Conservation (phyloP, 169 alveolate species). For the Plasmodium relictum region DNA sequence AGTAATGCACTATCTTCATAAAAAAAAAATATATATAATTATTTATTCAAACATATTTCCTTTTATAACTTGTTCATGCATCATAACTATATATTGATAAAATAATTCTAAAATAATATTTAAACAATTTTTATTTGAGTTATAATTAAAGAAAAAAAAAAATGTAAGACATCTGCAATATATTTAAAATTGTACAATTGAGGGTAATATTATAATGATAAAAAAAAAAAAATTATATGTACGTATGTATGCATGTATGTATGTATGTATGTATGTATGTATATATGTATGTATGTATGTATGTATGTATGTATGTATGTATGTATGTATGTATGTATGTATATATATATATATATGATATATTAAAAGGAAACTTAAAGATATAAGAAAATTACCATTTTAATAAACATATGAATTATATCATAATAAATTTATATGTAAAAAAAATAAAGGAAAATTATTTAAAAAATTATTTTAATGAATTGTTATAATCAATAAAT, state of each 20-base stretch:
- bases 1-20: not conserved
- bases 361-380: not conserved
- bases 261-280: not conserved
- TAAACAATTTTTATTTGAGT: constrained; percentile 2
- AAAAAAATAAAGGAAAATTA: not conserved
- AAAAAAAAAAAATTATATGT: not conserved
- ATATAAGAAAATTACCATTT: not conserved
- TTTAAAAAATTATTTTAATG: not conserved
- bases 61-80: not conserved
- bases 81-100: not conserved
- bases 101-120: not conserved
- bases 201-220: not conserved
- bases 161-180: not conserved
- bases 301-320: not conserved
- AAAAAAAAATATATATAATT: not conserved
- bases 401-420: not conserved
- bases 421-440: not conserved
- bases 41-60: not conserved
- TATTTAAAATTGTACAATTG: not conserved
- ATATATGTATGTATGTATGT: not conserved
- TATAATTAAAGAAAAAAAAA: not conserved
- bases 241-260: not conserved
- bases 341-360: not conserved
- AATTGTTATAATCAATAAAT: not conserved
- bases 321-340: not conserved